Evolutionary conservation across 352 stramenopile genomes (phyloP).

Genomic region (Globisporangium ultimum): DNA sequence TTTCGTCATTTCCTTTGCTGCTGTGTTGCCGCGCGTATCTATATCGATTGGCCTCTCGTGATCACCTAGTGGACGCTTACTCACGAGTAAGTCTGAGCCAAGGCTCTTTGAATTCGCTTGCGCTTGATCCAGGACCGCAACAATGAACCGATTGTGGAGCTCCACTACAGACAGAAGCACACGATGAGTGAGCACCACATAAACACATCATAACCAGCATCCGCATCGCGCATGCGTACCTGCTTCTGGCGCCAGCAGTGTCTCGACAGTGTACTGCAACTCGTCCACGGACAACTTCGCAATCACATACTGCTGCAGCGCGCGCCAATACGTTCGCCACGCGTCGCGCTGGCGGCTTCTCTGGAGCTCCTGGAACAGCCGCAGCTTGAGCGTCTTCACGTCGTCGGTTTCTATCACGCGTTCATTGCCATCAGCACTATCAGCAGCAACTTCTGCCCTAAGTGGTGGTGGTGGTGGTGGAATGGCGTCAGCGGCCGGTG

Average conservation of each 20-base stretch:
- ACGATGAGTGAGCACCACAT: background rate
- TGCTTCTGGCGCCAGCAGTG: constrained; percentile 43
- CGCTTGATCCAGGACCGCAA: constrained; percentile 43
- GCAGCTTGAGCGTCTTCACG: constrained; percentile 60
- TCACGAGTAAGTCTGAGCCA: background rate
- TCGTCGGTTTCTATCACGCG: background rate
- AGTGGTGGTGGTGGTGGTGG: background rate
- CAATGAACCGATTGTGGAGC: constrained; percentile 60
- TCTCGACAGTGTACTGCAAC: constrained; percentile 44
- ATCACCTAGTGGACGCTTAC: background rate
- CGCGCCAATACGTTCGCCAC: constrained; percentile 59
- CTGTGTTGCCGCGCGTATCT: background rate
- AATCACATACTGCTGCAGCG: constrained; percentile 54
- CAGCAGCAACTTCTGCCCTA: background rate
- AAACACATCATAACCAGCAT: background rate
- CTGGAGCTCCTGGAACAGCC: constrained; percentile 63
- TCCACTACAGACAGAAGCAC: constrained; percentile 17
- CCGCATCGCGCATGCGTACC: constrained; percentile 19
- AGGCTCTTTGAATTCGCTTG: constrained; percentile 1
- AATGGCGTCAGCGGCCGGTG: background rate
- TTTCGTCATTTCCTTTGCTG: background rate
- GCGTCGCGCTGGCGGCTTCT: constrained; percentile 30
- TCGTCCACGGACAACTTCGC: constrained; percentile 50
- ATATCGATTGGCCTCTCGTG: background rate
- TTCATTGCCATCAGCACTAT: background rate